Base-by-base conservation (phyloP, 768 basidiomycete genomes). In the Gymnopilus dilepis region DNA sequence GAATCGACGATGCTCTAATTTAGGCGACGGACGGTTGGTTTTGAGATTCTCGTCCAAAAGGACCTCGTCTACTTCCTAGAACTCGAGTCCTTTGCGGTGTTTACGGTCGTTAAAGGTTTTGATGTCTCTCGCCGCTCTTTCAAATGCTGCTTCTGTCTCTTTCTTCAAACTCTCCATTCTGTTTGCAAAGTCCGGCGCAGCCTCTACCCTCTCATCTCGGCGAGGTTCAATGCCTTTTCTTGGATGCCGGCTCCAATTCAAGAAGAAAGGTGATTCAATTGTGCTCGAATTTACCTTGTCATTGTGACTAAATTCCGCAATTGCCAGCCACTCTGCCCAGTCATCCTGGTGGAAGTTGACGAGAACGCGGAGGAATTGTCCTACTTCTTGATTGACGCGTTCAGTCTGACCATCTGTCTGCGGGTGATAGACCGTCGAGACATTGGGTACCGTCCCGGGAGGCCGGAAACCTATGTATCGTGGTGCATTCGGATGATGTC, bases 341-440 rank as follows among this genome's bases (percentile, higher is more conserved):
- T 62, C 60, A 3, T 58, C 43, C 19, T 65, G 70, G n/a, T 64
- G 43, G 1, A 59, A 41, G 34, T 63, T 62, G n/a, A 67, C 65
- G 40, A 61, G 67, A 9, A 69, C 57, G 0, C 65, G 53, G 0
- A 71, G 62, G 22, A 69, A 73, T 9, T 56, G 38, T 37, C 65
- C 59, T 0, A 73, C 58, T 64, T 72, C 68, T 57, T 68, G 64
- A 24, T 70, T 71, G 0, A 63, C 53, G 5, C 53, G 31, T 59
- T 71, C 63, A 0, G 68, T 67, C 22, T 62, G 58, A 28, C 69
- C 70, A 50, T 71, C 68, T 2, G 68, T 64, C 58, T 71, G 50
- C 0, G 63, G 65, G 37, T 67, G 67, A 22, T 60, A 65, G 0
- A 61, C 61, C 0, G 64, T 65, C 1, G 61, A 63, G 2, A 48